Evolutionary conservation across 495 filamentous ascomycete species (phyloP).

Genomic region (Penicillium desertorum): DNA sequence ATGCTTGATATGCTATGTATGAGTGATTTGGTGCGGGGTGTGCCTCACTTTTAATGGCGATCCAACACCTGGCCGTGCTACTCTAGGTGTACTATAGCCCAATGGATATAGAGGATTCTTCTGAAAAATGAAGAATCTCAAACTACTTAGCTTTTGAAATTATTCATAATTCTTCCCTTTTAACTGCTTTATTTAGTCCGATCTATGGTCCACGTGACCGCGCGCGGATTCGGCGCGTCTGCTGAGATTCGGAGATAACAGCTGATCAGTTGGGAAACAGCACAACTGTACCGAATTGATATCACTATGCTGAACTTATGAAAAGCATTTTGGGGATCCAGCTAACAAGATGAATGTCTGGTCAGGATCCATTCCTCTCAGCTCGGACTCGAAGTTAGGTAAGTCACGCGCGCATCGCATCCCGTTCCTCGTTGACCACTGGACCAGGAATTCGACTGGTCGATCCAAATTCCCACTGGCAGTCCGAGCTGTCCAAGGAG

Average conservation of each 20-base stretch:
- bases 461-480: conserved; percentile 39
- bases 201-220: conserved; percentile 15
- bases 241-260: conserved; percentile 13
- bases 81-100: conserved; percentile 27
- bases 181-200: neutral
- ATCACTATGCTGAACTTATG: conserved; percentile 2
- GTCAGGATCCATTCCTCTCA: conserved; percentile 37
- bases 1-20: conserved; percentile 22
- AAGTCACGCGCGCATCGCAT: conserved; percentile 15
- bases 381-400: conserved; percentile 38
- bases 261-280: conserved; percentile 2
- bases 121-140: neutral
- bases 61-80: conserved; percentile 21
- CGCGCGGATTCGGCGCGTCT: conserved; percentile 18
- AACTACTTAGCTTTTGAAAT: neutral
- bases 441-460: conserved; percentile 40
- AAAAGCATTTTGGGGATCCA: neutral
- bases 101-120: conserved; percentile 28
- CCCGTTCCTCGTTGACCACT: conserved; percentile 17
- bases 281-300: neutral
- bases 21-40: conserved; percentile 14
- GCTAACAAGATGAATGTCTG: conserved; percentile 40
- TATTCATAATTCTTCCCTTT: neutral
- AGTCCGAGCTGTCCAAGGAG: conserved; percentile 40
- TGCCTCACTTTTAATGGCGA: conserved; percentile 15